Base-by-base conservation (phyloP, 352 stramenopile species). In the Globisporangium splendens region DNA sequence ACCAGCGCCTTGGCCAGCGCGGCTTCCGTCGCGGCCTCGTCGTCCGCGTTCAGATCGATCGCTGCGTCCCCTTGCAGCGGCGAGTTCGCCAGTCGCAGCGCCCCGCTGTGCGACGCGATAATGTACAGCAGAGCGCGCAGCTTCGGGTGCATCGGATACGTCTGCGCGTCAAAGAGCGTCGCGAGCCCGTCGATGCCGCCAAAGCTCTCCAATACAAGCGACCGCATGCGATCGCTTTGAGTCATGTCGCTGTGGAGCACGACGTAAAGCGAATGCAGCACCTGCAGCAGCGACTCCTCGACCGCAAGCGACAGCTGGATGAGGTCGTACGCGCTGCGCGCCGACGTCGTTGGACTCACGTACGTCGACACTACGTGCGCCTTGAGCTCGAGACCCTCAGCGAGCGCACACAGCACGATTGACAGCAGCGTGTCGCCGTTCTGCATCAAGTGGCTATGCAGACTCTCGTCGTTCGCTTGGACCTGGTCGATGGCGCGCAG, bases 1-100 rank as follows among this genome's bases (percentile, higher is more conserved):
- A 95, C 88, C 6, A 93, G 59, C 14, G 75, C 69, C 35, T 75
- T 81, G 0, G 78, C 81, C 11, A 95, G 48, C 7, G 83, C 74
- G 0, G 77, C 76, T 58, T 95, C 85, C 0, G 77, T 89, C 14
- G 85, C 80, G 6, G 65, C 76, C 51, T 95, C 85, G 18, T 94
- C 81, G 31, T 92, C 83, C 6, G 74, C 81, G 43, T 95, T 88
- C n/a, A 93, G 69, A 50, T 93, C 79, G 22, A 92, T 88, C 42
- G 70, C 53, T 4, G 60, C 63, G 41, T 85, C 70, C 22, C 28
- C 28, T 10, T 35, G 28, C 28, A 35, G 7, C 7, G 28, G 28
- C 28, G 28, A 10, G 24, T 31, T 35, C 28, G 24, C 24, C 24
- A 81, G 55, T 17, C 63, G 70, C 3, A 92, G 65, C 3, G 70